Conservation (phyloP, 148 eudicot genomes). For the Drosera capensis region DNA sequence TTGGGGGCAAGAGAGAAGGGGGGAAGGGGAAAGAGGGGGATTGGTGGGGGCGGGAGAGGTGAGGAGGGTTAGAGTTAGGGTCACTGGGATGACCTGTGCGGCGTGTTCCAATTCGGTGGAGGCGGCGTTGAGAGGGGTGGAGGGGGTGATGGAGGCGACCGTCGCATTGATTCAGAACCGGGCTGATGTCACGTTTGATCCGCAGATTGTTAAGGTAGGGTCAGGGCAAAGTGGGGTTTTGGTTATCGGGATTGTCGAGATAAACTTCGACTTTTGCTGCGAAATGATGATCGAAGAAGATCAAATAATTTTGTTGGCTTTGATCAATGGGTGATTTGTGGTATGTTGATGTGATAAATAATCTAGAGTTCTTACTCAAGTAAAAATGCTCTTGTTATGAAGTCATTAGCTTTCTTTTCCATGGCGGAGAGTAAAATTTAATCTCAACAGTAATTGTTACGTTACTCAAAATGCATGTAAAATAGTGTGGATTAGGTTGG, state of each 20-base stretch:
- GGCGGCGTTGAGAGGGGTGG: conserved; percentile 38
- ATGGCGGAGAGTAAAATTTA: no score
- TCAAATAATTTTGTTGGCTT: no score
- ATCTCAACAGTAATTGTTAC: no score
- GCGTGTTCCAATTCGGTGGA: conserved; percentile 90
- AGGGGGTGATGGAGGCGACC: conserved; percentile 58
- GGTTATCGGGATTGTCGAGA: not conserved
- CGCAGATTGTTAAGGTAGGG: conserved; percentile 50
- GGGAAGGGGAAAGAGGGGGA: not conserved
- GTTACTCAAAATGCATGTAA: no score
- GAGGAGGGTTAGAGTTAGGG: conserved; percentile 47
- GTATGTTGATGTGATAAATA: no score
- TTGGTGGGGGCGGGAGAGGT: not conserved
- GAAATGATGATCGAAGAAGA: no score
- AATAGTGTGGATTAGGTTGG: no score
- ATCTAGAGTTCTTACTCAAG: no score
- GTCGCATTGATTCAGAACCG: conserved; percentile 86
- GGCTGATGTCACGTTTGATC: conserved; percentile 60
- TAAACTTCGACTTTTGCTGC: not conserved
- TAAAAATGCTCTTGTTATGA: no score
- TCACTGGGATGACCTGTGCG: conserved; percentile 87
- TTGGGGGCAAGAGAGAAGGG: not conserved
- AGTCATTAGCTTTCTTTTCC: no score
- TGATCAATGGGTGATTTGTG: no score
- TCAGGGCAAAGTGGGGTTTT: not conserved